These are phyloP conservation scores for Picochlorum sp. DNA, from an alignment of 139 green algal species.

Conservation along the genomic window DNA sequence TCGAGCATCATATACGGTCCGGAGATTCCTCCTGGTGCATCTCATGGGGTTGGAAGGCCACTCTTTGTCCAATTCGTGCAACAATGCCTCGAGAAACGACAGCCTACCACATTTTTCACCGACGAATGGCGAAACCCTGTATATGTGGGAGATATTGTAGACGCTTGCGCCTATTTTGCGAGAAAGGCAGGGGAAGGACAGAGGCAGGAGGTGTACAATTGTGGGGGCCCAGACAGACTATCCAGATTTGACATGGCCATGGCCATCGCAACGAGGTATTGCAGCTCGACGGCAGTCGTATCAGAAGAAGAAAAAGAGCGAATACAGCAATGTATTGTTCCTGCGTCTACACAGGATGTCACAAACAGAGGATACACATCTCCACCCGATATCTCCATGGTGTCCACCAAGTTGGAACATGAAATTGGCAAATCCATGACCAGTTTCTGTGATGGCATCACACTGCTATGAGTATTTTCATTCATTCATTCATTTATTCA, in stretches of 20 bases:
- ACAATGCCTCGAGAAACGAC: slow-evolving; percentile 15
- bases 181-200: not conserved
- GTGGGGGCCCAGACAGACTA: slow-evolving; percentile 51
- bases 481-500: not conserved
- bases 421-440: not conserved
- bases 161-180: slow-evolving; percentile 18
- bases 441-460: not conserved
- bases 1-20: slow-evolving; percentile 59
- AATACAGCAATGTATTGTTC: too few species aligned
- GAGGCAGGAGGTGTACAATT: not conserved
- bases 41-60: slow-evolving; percentile 21
- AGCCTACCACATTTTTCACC: slow-evolving; percentile 43
- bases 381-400: slow-evolving; percentile 19
- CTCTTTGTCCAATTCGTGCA: slow-evolving; percentile 48
- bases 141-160: slow-evolving; percentile 50
- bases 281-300: not conserved
- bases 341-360: not conserved
- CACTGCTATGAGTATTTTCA: too few species aligned
- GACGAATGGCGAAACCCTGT: slow-evolving; percentile 49
- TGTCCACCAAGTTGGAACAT: not conserved
- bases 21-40: slow-evolving; percentile 13
- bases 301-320: too few species aligned
- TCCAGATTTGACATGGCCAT: slow-evolving; percentile 48
- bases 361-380: slow-evolving; percentile 15
- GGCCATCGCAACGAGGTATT: slow-evolving; percentile 11